phyloP scores from a whole-genome alignment of 108 stramenopile genomes.

The Thalassiosira profunda region DNA sequence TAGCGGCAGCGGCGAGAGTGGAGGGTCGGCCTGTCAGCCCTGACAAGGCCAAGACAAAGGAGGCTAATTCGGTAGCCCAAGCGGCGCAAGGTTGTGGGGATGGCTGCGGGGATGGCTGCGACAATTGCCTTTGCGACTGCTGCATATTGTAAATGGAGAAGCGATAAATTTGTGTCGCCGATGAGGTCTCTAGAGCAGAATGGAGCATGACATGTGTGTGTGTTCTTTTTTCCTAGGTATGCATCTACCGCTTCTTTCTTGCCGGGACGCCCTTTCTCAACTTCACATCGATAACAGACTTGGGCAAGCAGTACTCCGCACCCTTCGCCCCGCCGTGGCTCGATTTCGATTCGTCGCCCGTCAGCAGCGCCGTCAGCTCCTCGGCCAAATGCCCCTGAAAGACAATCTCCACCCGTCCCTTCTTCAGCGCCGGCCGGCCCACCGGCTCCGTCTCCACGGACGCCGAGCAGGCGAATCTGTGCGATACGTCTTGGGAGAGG shows the following conservation, averaged over 20 bases:
- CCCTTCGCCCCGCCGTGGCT: slow-evolving; percentile 80
- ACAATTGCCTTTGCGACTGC: no score
- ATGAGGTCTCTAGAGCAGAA: no score
- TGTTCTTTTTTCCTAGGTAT: no score
- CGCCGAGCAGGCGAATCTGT: slow-evolving; percentile 74
- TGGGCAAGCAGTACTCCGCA: slow-evolving; percentile 60
- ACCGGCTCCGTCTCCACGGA: slow-evolving; percentile 59
- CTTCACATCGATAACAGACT: slow-evolving; percentile 53
- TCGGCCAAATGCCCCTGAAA: slow-evolving; percentile 82
- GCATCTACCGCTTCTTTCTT: slow-evolving; percentile 46
- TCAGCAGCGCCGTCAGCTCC: slow-evolving; percentile 74
- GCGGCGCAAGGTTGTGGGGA: no score
- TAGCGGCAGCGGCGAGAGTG: no score
- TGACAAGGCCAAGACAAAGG: no score
- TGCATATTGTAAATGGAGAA: no score
- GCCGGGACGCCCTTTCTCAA: slow-evolving; percentile 81
- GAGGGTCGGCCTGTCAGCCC: no score
- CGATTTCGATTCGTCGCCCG: slow-evolving; percentile 68
- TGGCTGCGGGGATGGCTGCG: no score
- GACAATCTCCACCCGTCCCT: slow-evolving; percentile 65
- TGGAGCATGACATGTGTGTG: no score
- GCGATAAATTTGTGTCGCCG: no score
- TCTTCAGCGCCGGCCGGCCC: slow-evolving; percentile 66
- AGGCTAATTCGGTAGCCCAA: no score
- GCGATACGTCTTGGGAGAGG: slow-evolving; percentile 63